Evolutionary conservation across 2,329 filamentous ascomycete species (phyloP).

Genomic region (Xylariaceae sp.): DNA sequence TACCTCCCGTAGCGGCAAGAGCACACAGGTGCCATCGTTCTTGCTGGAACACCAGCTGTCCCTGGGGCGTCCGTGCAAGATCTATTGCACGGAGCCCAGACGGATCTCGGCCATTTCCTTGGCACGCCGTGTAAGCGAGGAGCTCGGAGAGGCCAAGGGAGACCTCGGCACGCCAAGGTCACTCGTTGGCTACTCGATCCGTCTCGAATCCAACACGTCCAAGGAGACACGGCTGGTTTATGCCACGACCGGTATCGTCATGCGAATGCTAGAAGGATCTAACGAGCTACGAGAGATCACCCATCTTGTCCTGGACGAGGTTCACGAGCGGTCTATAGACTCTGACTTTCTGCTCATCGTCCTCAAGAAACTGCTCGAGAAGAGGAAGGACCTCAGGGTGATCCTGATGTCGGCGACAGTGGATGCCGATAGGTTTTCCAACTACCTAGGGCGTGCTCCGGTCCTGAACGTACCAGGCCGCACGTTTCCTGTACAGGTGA

Average conservation of each 20-base stretch:
- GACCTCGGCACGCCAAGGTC: conserved; percentile 80
- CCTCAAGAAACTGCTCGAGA: conserved; percentile 71
- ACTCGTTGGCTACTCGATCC: conserved; percentile 89
- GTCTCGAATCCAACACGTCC: conserved; percentile 81
- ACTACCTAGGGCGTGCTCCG: conserved; percentile 79
- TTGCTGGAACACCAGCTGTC: conserved; percentile 83
- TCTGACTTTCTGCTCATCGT: conserved; percentile 95
- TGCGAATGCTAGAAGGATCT: conserved; percentile 91
- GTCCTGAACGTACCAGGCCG: conserved; percentile 86
- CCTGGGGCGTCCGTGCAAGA: conserved; percentile 75
- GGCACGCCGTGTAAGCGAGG: conserved; percentile 87
- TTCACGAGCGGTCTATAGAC: conserved; percentile 93
- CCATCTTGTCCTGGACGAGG: conserved; percentile 93
- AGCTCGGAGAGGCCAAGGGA: conserved; percentile 76
- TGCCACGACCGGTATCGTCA: conserved; percentile 88
- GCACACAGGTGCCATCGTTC: conserved; percentile 93
- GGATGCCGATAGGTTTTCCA: conserved; percentile 84
- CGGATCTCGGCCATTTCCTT: conserved; percentile 95
- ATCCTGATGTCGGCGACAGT: conserved; percentile 97
- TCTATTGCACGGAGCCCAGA: conserved; percentile 92
- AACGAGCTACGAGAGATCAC: conserved; percentile 85
- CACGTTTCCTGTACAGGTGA: conserved; percentile 85
- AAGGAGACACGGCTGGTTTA: conserved; percentile 81
- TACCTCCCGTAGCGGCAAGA: conserved; percentile 70
- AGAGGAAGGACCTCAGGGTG: conserved; percentile 79